Conservation (phyloP, 2,329 filamentous ascomycete species). For the Fusarium longipes region DNA sequence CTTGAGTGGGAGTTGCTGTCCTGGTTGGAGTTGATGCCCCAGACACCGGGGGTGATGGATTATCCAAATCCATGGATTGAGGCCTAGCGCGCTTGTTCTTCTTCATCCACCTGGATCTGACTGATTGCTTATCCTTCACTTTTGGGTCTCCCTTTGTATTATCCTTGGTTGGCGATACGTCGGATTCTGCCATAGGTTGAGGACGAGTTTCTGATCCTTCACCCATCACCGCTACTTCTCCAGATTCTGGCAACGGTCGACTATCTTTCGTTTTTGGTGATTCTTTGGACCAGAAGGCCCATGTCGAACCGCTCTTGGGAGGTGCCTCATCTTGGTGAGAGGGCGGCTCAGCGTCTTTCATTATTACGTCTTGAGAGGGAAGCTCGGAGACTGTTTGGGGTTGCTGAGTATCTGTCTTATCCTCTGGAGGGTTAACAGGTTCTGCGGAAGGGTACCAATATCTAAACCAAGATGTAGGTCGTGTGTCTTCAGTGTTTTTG, state of each 20-base stretch:
- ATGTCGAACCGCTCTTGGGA: constrained; percentile 72
- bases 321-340: constrained; percentile 49
- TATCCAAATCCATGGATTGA: constrained; percentile 62
- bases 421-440: constrained; percentile 24
- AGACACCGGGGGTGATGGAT: constrained; percentile 47
- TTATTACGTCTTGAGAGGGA: constrained; percentile 54
- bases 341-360: constrained; percentile 56
- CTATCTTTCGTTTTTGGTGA: constrained; percentile 53
- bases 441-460: constrained; percentile 52
- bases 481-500: constrained; percentile 25
- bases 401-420: constrained; percentile 13
- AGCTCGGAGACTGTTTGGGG: constrained; percentile 28
- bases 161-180: constrained; percentile 56
- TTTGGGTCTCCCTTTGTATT: constrained; percentile 42
- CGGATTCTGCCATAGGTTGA: constrained; percentile 57
- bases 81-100: constrained; percentile 60
- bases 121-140: constrained; percentile 48
- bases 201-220: constrained; percentile 68
- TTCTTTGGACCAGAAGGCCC: constrained; percentile 84
- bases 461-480: constrained; percentile 54
- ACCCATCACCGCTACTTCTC: constrained; percentile 67
- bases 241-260: constrained; percentile 54
- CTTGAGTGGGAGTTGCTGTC: constrained; percentile 28
- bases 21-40: constrained; percentile 41
- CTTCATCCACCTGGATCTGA: constrained; percentile 51